phyloP scores from a whole-genome alignment of 305 asterid species.

The Solanum hybrid region DNA sequence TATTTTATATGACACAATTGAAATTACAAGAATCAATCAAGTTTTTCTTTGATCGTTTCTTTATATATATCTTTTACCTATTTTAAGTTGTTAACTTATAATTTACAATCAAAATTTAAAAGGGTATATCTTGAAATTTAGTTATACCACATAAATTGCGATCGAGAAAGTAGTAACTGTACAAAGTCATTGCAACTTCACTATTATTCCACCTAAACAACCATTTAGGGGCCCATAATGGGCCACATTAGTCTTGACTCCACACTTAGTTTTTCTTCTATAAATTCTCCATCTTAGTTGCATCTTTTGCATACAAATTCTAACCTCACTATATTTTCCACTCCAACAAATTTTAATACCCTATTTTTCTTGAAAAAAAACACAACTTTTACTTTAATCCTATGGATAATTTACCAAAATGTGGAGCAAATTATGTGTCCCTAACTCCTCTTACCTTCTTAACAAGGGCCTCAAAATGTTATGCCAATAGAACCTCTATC shows the following conservation, averaged over 20 bases:
- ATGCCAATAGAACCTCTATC: constrained; percentile 24
- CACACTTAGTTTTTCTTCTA: not conserved
- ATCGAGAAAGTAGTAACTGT: not conserved
- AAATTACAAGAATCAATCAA: no score
- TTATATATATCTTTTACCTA: no score
- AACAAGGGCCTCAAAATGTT: constrained; percentile 25
- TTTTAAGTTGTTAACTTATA: no score
- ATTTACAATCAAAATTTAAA: no score
- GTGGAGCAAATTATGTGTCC: constrained; percentile 27
- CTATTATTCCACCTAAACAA: not conserved
- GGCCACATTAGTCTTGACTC: not conserved
- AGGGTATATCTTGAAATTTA: no score
- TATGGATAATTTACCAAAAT: constrained; percentile 30
- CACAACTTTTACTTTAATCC: not conserved
- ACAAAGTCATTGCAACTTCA: not conserved
- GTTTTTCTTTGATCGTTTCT: no score
- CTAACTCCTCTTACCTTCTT: constrained; percentile 27
- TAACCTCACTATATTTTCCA: not conserved
- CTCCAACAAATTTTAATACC: not conserved
- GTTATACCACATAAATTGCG: no score
- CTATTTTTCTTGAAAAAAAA: no score
- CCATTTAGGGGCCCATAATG: constrained; percentile 2
- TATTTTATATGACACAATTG: no score
- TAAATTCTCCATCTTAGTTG: not conserved
- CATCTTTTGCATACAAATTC: not conserved